phyloP scores from a whole-genome alignment of 1,284 basidiomycete species.

The Puccinia sorghi region DNA sequence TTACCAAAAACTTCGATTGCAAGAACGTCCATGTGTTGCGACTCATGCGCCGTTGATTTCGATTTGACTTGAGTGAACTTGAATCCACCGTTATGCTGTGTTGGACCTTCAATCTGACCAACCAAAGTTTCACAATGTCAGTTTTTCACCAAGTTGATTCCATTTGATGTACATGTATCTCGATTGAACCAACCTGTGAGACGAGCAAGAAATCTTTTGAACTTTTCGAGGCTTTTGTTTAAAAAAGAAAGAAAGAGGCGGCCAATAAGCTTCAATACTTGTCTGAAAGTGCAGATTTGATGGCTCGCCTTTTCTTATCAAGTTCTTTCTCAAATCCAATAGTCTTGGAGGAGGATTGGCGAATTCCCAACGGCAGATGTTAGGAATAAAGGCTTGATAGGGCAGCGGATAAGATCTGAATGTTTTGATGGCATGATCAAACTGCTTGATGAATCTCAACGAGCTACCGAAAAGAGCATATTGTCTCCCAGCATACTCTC shows the following conservation, averaged over 20 bases:
- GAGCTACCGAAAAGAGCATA: conserved; percentile 67
- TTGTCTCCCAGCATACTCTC: conserved; percentile 77
- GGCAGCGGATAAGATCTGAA: background rate
- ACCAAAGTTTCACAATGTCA: background rate
- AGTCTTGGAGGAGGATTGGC: conserved; percentile 67
- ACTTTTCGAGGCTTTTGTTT: conserved; percentile 1
- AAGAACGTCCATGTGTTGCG: conserved; percentile 76
- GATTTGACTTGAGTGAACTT: conserved; percentile 45
- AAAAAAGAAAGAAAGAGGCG: background rate
- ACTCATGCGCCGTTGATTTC: conserved; percentile 63
- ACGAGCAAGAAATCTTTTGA: conserved; percentile 41
- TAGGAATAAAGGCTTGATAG: background rate
- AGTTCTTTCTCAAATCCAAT: conserved; percentile 63
- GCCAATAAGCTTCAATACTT: background rate
- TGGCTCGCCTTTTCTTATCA: background rate
- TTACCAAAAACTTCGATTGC: conserved; percentile 81
- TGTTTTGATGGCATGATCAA: conserved; percentile 53
- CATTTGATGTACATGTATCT: background rate
- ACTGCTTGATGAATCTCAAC: conserved; percentile 56
- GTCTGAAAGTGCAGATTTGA: background rate
- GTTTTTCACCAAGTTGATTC: background rate
- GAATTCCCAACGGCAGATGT: conserved; percentile 70
- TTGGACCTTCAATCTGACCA: conserved; percentile 48
- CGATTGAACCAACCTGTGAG: conserved; percentile 38
- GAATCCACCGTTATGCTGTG: conserved; percentile 42